Evolutionary conservation across 495 filamentous ascomycete genomes (phyloP), one percentile per base, ranked within the genome.

Genomic region (Darksidea phi): DNA sequence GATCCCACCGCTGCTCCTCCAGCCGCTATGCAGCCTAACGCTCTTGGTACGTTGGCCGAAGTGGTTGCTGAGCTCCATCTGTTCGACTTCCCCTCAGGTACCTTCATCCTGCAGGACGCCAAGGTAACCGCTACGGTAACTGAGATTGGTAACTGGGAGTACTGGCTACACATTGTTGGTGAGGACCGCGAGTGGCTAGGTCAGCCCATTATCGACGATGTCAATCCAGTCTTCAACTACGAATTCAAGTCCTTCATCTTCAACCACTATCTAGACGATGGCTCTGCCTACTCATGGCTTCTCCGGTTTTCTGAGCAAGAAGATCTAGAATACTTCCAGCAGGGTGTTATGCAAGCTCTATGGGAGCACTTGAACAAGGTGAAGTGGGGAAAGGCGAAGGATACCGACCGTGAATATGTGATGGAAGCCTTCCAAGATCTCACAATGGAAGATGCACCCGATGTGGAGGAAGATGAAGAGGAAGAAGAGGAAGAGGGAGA

Each of bases 191-290:
- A 92, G 41, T 97, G 94, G 94, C 78, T 98, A 7, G 92, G 91
- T 21, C 90, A 95, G 65, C 81, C 84, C 18, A 84, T 98, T 17
- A 77, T 89, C 24, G 85, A 87, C 5, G 95, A 97, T 66, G 88
- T 97, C 70, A 98, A 98, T 68, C 95, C 94, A 0, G 94, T 98
- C 34, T 98, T 98, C 80, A 97, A 97, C 76, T 97, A 96, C 63
- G 94, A 97, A 74, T 97, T 90, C 64, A 79, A 96, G 18, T 97
- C 94, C 1, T 97, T 97, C 75, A 97, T 98, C 70, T 98, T 98
- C 80, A 97, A 97, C 70, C 90, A 96, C 69, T 97, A 95, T 69
- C 79, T 86, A 7, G 82, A 86, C 15, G 89, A 96, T 73, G 91
- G 92, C 2, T 87, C 88, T 8, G 93, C 94, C 6, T 96, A 90